These are phyloP conservation scores for Podospora pseudopauciseta DNA, from an alignment of 495 filamentous ascomycete genomes.

Conservation along the genomic window DNA sequence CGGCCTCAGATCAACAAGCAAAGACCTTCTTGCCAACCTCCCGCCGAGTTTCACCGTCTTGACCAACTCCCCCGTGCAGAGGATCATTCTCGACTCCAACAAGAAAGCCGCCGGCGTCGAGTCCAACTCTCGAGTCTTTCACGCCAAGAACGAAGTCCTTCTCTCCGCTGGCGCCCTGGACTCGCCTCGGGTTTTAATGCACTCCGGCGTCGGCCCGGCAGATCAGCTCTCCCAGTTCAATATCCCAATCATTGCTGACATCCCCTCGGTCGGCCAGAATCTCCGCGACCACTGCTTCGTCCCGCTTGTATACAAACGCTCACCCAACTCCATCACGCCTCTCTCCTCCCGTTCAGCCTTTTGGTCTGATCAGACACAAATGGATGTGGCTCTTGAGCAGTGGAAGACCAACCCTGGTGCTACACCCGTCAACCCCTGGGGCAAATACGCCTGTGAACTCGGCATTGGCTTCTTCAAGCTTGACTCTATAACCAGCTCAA, in stretches of 20 bases:
- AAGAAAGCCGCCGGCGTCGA: constrained; percentile 50
- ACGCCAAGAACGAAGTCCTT: constrained; percentile 57
- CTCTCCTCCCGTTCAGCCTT: constrained; percentile 30
- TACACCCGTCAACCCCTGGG: constrained; percentile 47
- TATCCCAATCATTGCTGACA: constrained; percentile 50
- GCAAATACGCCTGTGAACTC: constrained; percentile 39
- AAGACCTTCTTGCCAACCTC: constrained; percentile 43
- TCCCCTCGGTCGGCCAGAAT: constrained; percentile 53
- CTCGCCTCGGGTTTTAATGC: constrained; percentile 59
- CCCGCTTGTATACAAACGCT: constrained; percentile 27
- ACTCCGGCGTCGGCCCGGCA: constrained; percentile 59
- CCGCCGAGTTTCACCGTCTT: constrained; percentile 52
- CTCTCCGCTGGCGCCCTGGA: constrained; percentile 57
- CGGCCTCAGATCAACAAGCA: constrained; percentile 51
- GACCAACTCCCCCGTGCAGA: constrained; percentile 47
- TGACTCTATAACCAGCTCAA: constrained; percentile 31
- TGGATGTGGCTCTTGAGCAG: constrained; percentile 44
- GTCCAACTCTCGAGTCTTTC: constrained; percentile 35
- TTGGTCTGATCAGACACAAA: constrained; percentile 31
- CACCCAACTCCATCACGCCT: constrained; percentile 18
- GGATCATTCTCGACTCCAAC: constrained; percentile 48
- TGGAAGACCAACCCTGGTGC: constrained; percentile 45
- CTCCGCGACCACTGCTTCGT: constrained; percentile 52
- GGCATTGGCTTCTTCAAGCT: constrained; percentile 55
- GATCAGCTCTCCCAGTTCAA: constrained; percentile 48